Evolutionary conservation across 768 basidiomycete genomes (phyloP), one percentile per base, ranked within the genome.

Genomic region (Psilocybe cubensis): DNA sequence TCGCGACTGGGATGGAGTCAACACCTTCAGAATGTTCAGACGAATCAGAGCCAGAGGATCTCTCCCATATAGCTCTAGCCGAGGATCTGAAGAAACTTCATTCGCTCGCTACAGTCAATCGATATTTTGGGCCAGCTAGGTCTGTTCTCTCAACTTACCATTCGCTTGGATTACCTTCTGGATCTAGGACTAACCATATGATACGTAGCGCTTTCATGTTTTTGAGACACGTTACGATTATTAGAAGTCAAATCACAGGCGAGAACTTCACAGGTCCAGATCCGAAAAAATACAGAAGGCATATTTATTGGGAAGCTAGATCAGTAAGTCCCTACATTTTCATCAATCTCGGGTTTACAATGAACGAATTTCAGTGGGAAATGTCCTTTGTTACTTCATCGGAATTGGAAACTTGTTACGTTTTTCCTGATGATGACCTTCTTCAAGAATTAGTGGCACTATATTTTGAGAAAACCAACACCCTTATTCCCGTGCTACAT

Each of bases 401-500:
- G n/a, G n/a, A n/a, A n/a, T 59, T 59, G 4, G 48, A 68, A 14
- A 65, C 70, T 1, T 52, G 62, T 0, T 81, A 75, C 56, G 63
- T 61, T n/a, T 87, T 80, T 57, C 86, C 85, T 1, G 77, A 80
- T 2, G 60, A 62, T 3, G 79, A 82, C 46, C 73, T 94, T 12
- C 71, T 83, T 14, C 62, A 63, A 9, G 54, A 61, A 1, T 74
- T 94, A 25, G 71, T 91, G 42, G 71, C 80, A 17, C 69, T 83
- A 3, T 92, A 85, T 65, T 94, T 93, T 63, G 66, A 66, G 0
- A 62, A 78, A 28, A 52, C 80, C 48, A 86, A 91, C 56, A 56
- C 71, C 10, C 68, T 79, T 41, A 59, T 79, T 2, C 91, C 91
- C 0, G 68, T 93, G 4, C 70, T 95, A 2, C 91, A 93, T 63